Evolutionary conservation across 257 asterid genomes (phyloP).

Genomic region (Nicotiana otophora): DNA sequence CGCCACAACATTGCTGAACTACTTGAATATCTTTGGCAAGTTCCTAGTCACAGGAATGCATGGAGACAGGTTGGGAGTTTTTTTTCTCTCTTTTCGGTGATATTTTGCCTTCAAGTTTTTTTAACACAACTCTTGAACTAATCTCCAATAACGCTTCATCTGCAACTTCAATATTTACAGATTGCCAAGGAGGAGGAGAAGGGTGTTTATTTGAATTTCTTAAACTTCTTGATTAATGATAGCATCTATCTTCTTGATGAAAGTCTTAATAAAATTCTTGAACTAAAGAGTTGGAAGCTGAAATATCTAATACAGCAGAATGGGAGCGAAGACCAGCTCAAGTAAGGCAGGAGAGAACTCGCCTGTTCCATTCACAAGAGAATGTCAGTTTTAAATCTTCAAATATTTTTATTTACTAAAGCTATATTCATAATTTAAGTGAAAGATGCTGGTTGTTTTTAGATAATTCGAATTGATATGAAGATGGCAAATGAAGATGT

Average conservation of each 20-base stretch:
- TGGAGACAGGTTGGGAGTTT: slow-evolving; percentile 75
- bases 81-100: slow-evolving; percentile 1
- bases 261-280: slow-evolving; percentile 96
- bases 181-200: slow-evolving; percentile 97
- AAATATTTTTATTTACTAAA: background rate
- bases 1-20: slow-evolving; percentile 99
- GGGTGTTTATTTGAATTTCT: slow-evolving; percentile 86
- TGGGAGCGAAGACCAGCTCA: slow-evolving; percentile 94
- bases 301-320: slow-evolving; percentile 86
- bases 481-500: slow-evolving; percentile 97
- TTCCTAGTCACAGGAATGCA: slow-evolving; percentile 94
- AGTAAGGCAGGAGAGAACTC: slow-evolving; percentile 96
- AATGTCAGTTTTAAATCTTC: slow-evolving; percentile 50
- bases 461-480: slow-evolving; percentile 96
- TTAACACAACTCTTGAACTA: background rate
- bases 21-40: slow-evolving; percentile 95
- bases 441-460: slow-evolving; percentile 22
- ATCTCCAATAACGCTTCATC: slow-evolving; percentile 5
- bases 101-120: background rate
- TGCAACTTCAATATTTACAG: slow-evolving; percentile 30
- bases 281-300: slow-evolving; percentile 89
- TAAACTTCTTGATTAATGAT: slow-evolving; percentile 88
- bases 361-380: slow-evolving; percentile 93
- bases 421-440: slow-evolving; percentile 16
- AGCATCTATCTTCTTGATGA: slow-evolving; percentile 93